These are phyloP conservation scores for Daldinia caldariorum DNA, from an alignment of 495 filamentous ascomycete species.

Conservation along the genomic window DNA sequence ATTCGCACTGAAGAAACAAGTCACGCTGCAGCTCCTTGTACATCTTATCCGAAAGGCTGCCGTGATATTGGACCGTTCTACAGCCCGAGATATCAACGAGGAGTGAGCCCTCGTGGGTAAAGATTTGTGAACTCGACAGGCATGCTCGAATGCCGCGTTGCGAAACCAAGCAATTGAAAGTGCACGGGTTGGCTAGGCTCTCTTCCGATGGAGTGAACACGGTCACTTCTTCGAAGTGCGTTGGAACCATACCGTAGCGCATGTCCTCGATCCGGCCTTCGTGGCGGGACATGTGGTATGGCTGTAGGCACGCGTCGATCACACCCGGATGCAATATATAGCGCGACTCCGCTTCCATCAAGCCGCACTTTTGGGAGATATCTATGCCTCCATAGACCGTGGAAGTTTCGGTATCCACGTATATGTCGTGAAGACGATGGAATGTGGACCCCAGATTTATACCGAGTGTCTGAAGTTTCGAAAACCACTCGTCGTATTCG, in stretches of 20 bases:
- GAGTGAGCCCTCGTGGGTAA: conserved; percentile 31
- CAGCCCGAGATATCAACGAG: conserved; percentile 46
- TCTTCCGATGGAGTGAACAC: conserved; percentile 43
- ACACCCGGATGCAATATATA: conserved; percentile 52
- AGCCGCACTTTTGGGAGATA: not conserved
- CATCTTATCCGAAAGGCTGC: conserved; percentile 45
- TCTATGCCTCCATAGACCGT: conserved; percentile 14
- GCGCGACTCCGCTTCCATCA: conserved; percentile 45
- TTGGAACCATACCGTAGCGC: conserved; percentile 49
- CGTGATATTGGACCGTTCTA: conserved; percentile 46
- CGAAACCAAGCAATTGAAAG: conserved; percentile 17
- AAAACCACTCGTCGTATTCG: not conserved
- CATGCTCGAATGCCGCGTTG: conserved; percentile 12
- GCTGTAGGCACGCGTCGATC: conserved; percentile 52
- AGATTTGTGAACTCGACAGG: conserved; percentile 9
- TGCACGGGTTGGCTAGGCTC: conserved; percentile 13
- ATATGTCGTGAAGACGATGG: conserved; percentile 35
- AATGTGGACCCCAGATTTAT: not conserved
- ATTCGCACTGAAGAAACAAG: conserved; percentile 21
- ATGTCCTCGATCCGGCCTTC: conserved; percentile 46
- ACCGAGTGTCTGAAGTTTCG: not conserved
- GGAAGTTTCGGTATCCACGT: conserved; percentile 43
- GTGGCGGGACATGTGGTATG: conserved; percentile 47
- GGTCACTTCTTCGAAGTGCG: conserved; percentile 50
- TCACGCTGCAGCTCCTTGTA: not conserved